A percentile compares a stretch with the other conserved stretches of the same genome.
Conservation (phyloP, 75 land plant genomes). For the Larix kaempferi region DNA sequence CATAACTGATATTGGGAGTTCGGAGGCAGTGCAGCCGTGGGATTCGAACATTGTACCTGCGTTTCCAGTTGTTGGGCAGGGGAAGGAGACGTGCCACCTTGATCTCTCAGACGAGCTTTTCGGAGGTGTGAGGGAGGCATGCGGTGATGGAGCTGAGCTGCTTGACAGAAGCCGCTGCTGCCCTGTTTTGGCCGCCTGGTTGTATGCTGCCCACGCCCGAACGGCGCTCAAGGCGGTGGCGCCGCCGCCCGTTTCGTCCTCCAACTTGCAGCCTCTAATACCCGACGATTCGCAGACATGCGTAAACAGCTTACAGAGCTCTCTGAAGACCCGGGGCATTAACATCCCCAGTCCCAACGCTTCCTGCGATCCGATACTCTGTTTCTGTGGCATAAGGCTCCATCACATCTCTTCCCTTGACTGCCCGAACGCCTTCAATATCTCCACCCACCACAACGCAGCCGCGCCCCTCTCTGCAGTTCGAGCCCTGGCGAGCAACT, state of each 20-base stretch:
- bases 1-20: no score
- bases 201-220: slow-evolving; percentile 62
- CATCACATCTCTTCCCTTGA: no score
- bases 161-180: slow-evolving; percentile 70
- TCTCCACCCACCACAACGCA: neutral
- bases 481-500: slow-evolving; percentile 9
- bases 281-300: slow-evolving; percentile 77
- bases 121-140: neutral
- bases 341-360: slow-evolving; percentile 29
- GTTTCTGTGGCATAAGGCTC: slow-evolving; percentile 60
- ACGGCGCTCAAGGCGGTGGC: slow-evolving; percentile 34
- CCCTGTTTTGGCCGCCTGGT: slow-evolving; percentile 79
- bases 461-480: no score
- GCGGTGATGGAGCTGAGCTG: neutral
- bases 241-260: neutral
- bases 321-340: slow-evolving; percentile 33
- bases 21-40: no score
- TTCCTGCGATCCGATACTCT: slow-evolving; percentile 57
- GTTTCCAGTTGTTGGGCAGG: neutral
- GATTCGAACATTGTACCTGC: no score
- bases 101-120: neutral
- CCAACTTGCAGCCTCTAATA: slow-evolving; percentile 34
- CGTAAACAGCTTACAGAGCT: slow-evolving; percentile 34
- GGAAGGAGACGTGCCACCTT: neutral
- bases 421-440: slow-evolving; percentile 18